Conservation (phyloP, 2,329 filamentous ascomycete genomes). For the Microsporum audouinii region DNA sequence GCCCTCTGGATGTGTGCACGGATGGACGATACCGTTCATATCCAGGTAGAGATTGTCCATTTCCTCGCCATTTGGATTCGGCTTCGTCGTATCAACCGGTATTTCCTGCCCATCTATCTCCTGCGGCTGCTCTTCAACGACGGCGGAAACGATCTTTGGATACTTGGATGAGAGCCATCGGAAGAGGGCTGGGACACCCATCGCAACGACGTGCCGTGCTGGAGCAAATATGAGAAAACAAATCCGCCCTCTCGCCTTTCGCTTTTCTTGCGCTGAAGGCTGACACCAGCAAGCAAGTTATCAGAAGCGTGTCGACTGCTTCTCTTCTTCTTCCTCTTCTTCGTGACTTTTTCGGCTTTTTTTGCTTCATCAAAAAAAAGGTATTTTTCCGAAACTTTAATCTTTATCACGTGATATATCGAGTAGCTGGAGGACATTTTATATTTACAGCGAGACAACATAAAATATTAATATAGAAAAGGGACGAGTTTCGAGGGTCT, state of each 20-base stretch:
- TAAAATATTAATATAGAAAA: background rate
- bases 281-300: background rate
- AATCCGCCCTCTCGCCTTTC: background rate
- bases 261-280: background rate
- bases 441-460: background rate
- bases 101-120: constrained; percentile 74
- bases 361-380: background rate
- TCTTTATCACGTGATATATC: background rate
- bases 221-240: background rate
- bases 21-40: constrained; percentile 99
- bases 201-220: constrained; percentile 29
- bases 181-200: constrained; percentile 93
- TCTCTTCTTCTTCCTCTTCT: background rate
- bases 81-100: constrained; percentile 69
- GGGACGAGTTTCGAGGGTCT: background rate
- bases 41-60: constrained; percentile 97
- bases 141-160: constrained; percentile 88
- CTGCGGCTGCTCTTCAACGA: constrained; percentile 73
- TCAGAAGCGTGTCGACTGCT: background rate
- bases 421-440: background rate
- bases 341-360: background rate
- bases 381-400: constrained; percentile 1
- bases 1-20: constrained; percentile 95
- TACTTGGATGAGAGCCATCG: constrained; percentile 96
- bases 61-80: constrained; percentile 95